A percentile compares a stretch with the other conserved stretches of the same genome.
These are phyloP conservation scores for Fomitopsis schrenkii DNA, from an alignment of 1,284 basidiomycete genomes.

Conservation along the genomic window DNA sequence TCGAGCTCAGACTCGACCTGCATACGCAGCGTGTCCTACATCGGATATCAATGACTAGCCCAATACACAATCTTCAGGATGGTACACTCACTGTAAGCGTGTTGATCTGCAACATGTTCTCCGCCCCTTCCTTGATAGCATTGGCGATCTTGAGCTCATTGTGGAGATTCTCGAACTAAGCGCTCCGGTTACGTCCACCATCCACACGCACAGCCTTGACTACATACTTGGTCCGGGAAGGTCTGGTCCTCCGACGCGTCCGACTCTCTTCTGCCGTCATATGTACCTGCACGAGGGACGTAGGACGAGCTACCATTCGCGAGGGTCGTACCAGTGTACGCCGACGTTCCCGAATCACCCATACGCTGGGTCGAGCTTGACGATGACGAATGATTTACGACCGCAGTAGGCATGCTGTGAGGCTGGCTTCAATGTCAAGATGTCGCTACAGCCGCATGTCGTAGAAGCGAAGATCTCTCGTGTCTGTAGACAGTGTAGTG, in stretches of 20 bases:
- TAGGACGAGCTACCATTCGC: neutral
- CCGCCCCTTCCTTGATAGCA: conserved; percentile 82
- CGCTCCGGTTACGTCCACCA: neutral
- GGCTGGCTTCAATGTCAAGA: too few species aligned
- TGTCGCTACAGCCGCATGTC: neutral
- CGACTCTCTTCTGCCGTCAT: neutral
- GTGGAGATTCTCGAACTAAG: conserved; percentile 64
- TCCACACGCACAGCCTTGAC: neutral
- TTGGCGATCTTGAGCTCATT: conserved; percentile 67
- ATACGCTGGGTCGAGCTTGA: neutral
- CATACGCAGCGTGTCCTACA: conserved; percentile 51
- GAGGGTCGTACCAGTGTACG: neutral
- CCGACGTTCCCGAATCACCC: neutral
- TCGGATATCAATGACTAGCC: neutral
- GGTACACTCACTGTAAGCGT: conserved; percentile 45
- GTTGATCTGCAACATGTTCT: conserved; percentile 69
- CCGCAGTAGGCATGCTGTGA: neutral
- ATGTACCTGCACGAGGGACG: neutral
- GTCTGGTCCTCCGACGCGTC: neutral
- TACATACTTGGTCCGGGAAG: conserved; percentile 6
- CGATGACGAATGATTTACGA: neutral
- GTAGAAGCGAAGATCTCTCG: neutral
- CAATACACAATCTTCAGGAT: neutral
- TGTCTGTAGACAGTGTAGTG: neutral
- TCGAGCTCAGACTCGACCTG: conserved; percentile 78